Evolutionary conservation across 805 yeast genomes (phyloP), one percentile per base, ranked within the genome.

Genomic region (Lipomyces sp.): DNA sequence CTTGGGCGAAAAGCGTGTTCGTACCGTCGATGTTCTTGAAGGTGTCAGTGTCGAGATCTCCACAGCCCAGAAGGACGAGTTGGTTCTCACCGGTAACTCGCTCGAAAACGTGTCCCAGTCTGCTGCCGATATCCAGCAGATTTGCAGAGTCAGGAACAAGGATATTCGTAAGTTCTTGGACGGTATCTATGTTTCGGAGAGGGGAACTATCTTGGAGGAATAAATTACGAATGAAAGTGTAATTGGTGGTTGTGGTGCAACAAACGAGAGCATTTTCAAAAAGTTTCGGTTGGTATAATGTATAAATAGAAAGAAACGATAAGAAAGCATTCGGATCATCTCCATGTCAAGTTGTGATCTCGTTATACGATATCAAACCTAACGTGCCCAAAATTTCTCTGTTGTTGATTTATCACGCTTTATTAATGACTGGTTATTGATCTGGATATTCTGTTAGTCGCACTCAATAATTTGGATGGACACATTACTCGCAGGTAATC

Each of bases 131-230:
- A 87, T 95, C 78, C 97, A 94, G 85, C 98, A 94, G 86, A 87
- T 87, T 83, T 92, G 98, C 87, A 88, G 96, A 83, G 98, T 92
- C 81, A 90, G 97, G 87, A 94, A 94, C 95, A 95, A 95, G 94
- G 99, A 94, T 95, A 94, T 95, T 93, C 91, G 99, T 86, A 94
- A 94, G 88, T 94, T 94, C 89, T 90, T 95, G 87, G 99, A 96
- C 84, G 99, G 99, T 92, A 93, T 94, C 86, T 94, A 94, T 84
- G 99, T 94, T 78, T 93, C 98, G 75, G 96, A 90, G 85, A 90
- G 90, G 85, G 97, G 97, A 79, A 85, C 85, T 81, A 86, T 94
- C 80, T 90, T 83, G 73, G 90, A 88, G 81, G 93, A 88, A 33
- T 64, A 64, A 59, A 18, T 18, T 42, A 3, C 24, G 48, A 18